Conservation (phyloP, 2,329 filamentous ascomycete genomes). For the Xylariaceae sp. region DNA sequence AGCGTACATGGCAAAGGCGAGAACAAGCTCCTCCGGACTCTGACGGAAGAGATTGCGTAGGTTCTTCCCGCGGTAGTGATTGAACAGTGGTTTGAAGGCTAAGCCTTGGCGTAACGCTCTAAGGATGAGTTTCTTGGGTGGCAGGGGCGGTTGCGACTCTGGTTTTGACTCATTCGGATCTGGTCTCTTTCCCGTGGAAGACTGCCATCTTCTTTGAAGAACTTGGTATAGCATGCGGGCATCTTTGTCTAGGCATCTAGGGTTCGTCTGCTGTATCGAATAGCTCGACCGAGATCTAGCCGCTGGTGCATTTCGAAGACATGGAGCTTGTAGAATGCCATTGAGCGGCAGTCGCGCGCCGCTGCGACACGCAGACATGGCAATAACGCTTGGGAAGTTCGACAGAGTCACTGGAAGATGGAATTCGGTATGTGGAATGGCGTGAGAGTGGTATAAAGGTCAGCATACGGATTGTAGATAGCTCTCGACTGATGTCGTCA, state of each 20-base stretch:
- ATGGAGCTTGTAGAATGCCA: constrained; percentile 15
- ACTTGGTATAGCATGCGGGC: constrained; percentile 9
- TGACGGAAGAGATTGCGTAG: constrained; percentile 37
- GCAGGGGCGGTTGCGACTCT: constrained; percentile 22
- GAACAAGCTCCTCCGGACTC: constrained; percentile 41
- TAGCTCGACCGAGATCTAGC: constrained; percentile 6
- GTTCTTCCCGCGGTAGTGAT: constrained; percentile 36
- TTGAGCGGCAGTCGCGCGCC: constrained; percentile 13
- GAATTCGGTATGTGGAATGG: too few relatives aligned
- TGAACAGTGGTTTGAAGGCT: constrained; percentile 33
- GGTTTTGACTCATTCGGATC: constrained; percentile 19
- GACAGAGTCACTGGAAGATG: too few relatives aligned
- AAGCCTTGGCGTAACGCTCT: constrained; percentile 32
- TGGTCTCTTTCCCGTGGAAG: constrained; percentile 20
- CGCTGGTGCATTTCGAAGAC: constrained; percentile 12
- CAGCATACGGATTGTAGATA: too few relatives aligned
- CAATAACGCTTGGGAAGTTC: background rate
- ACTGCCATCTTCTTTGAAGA: constrained; percentile 22
- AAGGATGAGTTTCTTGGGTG: constrained; percentile 24
- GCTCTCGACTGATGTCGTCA: too few relatives aligned
- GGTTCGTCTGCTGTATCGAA: constrained; percentile 3
- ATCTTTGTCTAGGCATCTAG: constrained; percentile 8
- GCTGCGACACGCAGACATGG: constrained; percentile 21
- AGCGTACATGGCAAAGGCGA: constrained; percentile 40
- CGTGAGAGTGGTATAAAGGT: too few relatives aligned